phyloP scores from a whole-genome alignment of 2,329 filamentous ascomycete species.

The Hypomyces perniciosus region DNA sequence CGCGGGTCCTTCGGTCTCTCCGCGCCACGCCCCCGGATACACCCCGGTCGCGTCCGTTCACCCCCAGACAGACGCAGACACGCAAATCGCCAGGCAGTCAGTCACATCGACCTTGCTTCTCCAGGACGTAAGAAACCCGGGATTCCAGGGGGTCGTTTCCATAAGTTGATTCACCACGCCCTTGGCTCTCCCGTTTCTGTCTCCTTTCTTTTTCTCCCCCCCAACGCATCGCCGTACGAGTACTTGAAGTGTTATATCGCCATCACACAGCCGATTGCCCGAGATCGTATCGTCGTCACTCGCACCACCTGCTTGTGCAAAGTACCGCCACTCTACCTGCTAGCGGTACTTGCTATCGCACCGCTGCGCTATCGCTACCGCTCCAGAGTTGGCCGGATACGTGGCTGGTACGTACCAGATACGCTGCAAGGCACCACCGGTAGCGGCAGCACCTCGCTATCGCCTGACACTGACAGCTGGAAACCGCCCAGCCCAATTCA shows the following conservation, averaged over 20 bases:
- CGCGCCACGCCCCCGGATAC: neutral
- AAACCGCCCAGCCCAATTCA: too few species aligned
- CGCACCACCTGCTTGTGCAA: neutral
- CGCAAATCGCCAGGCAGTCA: too few species aligned
- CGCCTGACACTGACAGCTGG: too few species aligned
- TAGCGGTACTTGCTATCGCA: neutral
- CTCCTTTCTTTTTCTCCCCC: neutral
- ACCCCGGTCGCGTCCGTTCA: too few species aligned
- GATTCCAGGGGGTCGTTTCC: too few species aligned
- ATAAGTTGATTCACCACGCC: too few species aligned
- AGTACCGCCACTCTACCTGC: neutral
- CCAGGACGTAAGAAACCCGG: too few species aligned
- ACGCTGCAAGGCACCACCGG: neutral
- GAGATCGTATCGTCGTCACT: too few species aligned
- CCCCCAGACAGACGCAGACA: too few species aligned
- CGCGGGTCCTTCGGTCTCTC: neutral
- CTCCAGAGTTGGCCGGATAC: neutral
- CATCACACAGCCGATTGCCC: too few species aligned
- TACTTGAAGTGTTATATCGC: neutral
- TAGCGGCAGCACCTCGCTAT: too few species aligned
- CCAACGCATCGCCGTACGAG: neutral
- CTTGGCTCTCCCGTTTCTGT: neutral
- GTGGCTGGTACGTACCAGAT: neutral
- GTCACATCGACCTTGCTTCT: too few species aligned
- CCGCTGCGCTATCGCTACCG: neutral